Base-by-base conservation (phyloP, 1,139 yeast species). In the Kurtzmaniella natalensis region DNA sequence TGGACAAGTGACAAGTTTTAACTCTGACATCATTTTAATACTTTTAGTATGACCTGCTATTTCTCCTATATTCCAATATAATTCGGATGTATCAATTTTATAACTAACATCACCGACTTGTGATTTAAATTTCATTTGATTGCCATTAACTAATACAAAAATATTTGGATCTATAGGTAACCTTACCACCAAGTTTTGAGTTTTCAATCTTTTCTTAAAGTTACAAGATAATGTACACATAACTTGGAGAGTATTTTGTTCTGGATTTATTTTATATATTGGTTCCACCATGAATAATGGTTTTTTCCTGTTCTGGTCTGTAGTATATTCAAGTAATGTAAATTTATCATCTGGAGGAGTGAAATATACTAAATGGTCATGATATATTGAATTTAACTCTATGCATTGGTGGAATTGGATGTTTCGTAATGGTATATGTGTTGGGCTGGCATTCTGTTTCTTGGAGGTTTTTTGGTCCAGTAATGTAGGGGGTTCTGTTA, bases 31-130 rank as follows among this genome's bases (percentile, higher is more conserved):
- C 72, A 69, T 65, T 35, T 62, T 56, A 11, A 65, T 55, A 10
- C 59, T 44, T 21, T 52, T 50, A 30, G 44, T 45, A 34, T 61
- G 64, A 2, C 89, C 89, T 18, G 73, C 72, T 28, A 81, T 52
- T 11, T 73, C 60, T 2, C 71, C 74, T 8, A 83, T 65, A 31
- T 64, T 64, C 94, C 94, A 83, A 1, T 76, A 50, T 3, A 83
- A 48, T 38, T 73, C 76, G 18, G 77, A 70, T 20, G 75, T 67
- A 42, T 67, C 62, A 5, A 69, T 51, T 29, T 66, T 63, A 42
- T 50, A 68, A 29, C 55, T 53, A 4, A 68, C 74, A 17, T 59
- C 64, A 1, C 75, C 75, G 30, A 52, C 32, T 42, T 69, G 73
- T 2, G 72, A 52, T 37, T 65, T 67, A 37, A 59, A 69, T 40